Conservation (phyloP, 352 stramenopile genomes). For the Phytophthora boehmeriae region DNA sequence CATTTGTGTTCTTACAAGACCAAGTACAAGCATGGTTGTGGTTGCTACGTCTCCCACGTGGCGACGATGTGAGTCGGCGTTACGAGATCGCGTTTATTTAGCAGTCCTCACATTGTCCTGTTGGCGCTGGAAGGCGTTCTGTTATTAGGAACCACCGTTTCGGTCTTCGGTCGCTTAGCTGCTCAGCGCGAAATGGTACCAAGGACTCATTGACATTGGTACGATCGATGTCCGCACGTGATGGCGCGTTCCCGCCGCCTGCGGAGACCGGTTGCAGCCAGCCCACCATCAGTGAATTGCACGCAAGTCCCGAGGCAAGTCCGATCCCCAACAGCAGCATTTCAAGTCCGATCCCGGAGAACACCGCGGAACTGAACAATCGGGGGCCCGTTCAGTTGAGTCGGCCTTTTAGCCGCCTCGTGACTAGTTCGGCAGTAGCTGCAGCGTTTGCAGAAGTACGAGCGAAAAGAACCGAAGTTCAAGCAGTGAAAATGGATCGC, state of each 20-base stretch:
- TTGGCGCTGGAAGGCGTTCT: too few relatives aligned
- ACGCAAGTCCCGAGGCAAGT: background rate
- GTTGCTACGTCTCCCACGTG: too few relatives aligned
- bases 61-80: too few relatives aligned
- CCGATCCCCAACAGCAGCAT: too few relatives aligned
- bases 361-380: background rate
- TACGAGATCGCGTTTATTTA: too few relatives aligned
- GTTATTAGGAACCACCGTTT: too few relatives aligned
- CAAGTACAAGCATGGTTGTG: too few relatives aligned
- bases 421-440: slow-evolving; percentile 30
- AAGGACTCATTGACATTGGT: slow-evolving; percentile 14
- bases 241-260: slow-evolving; percentile 5
- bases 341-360: background rate
- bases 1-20: slow-evolving; percentile 5
- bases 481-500: slow-evolving; percentile 8
- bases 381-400: background rate
- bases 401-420: slow-evolving; percentile 22
- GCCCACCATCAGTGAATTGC: background rate
- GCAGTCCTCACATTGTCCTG: too few relatives aligned
- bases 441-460: slow-evolving; percentile 31
- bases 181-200: slow-evolving; percentile 18
- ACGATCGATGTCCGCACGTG: slow-evolving; percentile 16
- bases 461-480: slow-evolving; percentile 14
- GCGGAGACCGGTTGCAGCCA: background rate
- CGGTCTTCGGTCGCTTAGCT: slow-evolving; percentile 1